Percentiles rank a stretch among this genome's conserved stretches.
Conservation (phyloP, 495 filamentous ascomycete genomes). For the Neurospora tetrasperma region DNA sequence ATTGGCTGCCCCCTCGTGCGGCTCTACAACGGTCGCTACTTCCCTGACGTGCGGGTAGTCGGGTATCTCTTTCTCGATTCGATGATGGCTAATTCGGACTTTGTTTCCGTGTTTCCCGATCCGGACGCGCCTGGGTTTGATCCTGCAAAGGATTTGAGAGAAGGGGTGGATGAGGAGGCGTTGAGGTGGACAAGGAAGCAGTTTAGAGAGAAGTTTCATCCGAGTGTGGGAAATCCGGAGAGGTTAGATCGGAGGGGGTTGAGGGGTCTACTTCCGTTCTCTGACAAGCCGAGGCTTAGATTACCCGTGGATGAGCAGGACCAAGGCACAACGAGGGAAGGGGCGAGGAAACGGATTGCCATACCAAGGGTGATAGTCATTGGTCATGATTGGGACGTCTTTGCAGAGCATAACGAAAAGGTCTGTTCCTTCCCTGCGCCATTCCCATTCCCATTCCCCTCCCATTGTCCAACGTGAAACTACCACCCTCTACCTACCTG, state of each 20-base stretch:
- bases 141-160: slow-evolving; percentile 23
- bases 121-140: slow-evolving; percentile 44
- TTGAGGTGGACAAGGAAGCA: slow-evolving; percentile 35
- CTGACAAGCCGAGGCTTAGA: slow-evolving; percentile 37
- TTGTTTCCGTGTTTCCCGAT: slow-evolving; percentile 49
- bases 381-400: slow-evolving; percentile 50
- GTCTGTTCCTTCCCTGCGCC: slow-evolving; percentile 17
- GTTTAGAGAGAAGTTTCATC: slow-evolving; percentile 39
- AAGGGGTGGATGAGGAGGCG: slow-evolving; percentile 33
- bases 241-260: slow-evolving; percentile 44
- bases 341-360: neutral
- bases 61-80: slow-evolving; percentile 51
- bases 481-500: neutral
- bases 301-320: slow-evolving; percentile 12
- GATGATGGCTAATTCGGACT: slow-evolving; percentile 51
- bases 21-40: slow-evolving; percentile 41
- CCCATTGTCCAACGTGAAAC: neutral
- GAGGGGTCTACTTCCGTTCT: slow-evolving; percentile 36
- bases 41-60: slow-evolving; percentile 21
- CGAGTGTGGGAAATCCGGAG: slow-evolving; percentile 45
- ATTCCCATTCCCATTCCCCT: slow-evolving; percentile 4
- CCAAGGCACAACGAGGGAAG: neutral
- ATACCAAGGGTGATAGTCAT: slow-evolving; percentile 43
- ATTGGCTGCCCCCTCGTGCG: slow-evolving; percentile 52
- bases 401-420: slow-evolving; percentile 40